Evolutionary conservation across 768 basidiomycete species (phyloP).

Genomic region (Leccinum broughii): DNA sequence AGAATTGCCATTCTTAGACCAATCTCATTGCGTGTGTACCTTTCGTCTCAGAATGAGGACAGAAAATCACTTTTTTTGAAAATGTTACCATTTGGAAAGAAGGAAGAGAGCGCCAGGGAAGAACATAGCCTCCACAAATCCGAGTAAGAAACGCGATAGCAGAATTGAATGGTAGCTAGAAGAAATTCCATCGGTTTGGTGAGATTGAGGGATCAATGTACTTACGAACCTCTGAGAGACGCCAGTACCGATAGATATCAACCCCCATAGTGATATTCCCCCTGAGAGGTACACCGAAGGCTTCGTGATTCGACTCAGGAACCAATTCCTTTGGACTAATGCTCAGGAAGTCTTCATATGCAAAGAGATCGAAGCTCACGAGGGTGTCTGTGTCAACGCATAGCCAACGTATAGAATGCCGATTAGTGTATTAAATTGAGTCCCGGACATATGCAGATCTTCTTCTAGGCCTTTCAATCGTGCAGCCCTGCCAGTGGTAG

Average conservation of each 20-base stretch:
- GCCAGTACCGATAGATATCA: constrained; percentile 57
- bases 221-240: constrained; percentile 34
- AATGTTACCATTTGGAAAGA: constrained; percentile 57
- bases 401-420: constrained; percentile 71
- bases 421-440: constrained; percentile 65
- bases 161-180: constrained; percentile 60
- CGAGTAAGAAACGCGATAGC: constrained; percentile 74
- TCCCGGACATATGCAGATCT: constrained; percentile 58
- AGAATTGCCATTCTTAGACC: constrained; percentile 66
- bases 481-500: constrained; percentile 51
- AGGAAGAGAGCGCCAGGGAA: constrained; percentile 69
- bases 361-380: constrained; percentile 40
- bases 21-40: constrained; percentile 66
- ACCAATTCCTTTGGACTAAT: constrained; percentile 54
- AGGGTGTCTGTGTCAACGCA: constrained; percentile 73
- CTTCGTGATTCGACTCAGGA: constrained; percentile 59
- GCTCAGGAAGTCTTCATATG: not conserved
- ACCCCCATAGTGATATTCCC: constrained; percentile 73
- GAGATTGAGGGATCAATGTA: not conserved
- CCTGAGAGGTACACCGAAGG: constrained; percentile 65
- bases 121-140: constrained; percentile 69
- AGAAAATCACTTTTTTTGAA: not conserved
- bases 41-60: not conserved
- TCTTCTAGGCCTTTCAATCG: constrained; percentile 67
- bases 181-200: not conserved